These are phyloP conservation scores for Alternaria viburni DNA, from an alignment of 2,329 filamentous ascomycete genomes.

Conservation along the genomic window DNA sequence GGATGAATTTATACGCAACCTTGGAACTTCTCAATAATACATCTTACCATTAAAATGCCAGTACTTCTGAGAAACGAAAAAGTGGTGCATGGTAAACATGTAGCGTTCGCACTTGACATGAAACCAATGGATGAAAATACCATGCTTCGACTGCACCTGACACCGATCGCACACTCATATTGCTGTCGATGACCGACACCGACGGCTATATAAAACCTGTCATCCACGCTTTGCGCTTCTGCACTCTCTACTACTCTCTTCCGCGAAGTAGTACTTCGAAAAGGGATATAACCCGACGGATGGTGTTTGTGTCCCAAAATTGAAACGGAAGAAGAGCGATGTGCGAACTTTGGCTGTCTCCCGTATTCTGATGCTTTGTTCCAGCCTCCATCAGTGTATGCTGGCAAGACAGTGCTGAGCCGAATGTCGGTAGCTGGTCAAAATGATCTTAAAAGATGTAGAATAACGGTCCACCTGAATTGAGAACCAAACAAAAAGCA, in stretches of 20 bases:
- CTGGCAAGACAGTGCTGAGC: neutral
- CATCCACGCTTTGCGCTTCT: neutral
- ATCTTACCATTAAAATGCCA: neutral
- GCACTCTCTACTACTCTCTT: neutral
- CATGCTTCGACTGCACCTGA: neutral
- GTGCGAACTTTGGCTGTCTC: neutral
- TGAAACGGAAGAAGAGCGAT: neutral
- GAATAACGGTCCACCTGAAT: neutral
- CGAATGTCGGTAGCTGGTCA: neutral
- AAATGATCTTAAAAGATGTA: neutral
- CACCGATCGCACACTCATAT: neutral
- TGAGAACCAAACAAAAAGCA: neutral
- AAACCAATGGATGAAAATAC: no score
- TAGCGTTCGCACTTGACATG: no score
- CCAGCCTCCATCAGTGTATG: no score
- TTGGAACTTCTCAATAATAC: neutral
- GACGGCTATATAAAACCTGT: neutral
- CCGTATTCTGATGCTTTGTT: no score
- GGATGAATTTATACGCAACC: neutral
- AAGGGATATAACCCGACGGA: neutral
- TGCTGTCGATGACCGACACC: neutral
- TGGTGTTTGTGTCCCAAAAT: neutral
- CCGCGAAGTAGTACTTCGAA: neutral
- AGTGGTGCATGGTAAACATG: neutral
- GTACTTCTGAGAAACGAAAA: neutral